Base-by-base conservation (phyloP, 441 rosid species). In the Erodium trifolium region DNA sequence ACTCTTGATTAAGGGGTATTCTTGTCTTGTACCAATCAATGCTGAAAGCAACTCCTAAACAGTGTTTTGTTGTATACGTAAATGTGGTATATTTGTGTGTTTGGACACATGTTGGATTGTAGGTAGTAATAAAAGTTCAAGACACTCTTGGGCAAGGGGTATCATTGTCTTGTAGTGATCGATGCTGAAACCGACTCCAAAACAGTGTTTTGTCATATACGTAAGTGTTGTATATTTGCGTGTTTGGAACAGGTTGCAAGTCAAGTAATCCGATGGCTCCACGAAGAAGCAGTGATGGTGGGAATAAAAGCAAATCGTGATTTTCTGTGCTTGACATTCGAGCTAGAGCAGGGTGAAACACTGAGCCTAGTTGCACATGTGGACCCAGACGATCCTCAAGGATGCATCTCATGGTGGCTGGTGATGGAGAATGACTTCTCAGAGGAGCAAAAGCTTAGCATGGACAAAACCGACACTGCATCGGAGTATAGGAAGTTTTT, bases 391-490 rank as follows among this genome's bases (percentile, higher is more conserved):
- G 91, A 82, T 47, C 37, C 60, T 19, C 73, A 76, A 49, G 98
- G 97, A 39, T 85, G 96, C 82, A 88, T 90, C 72, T 84, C 91
- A 0, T 93, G 97, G 97, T 93, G 92, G 97, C 75, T 93, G 73
- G 87, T 85, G 43, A 85, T 86, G 95, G 98, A 92, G 77, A 86
- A 85, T 63, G 89, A 89, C 41, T 84, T 84, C 72, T 78, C 86
- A 0, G 87, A 80, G 65, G 95, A 88, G 80, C 74, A 75, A 72
- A 87, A 82, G 71, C 83, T 81, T 64, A 71, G 71, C 23, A 49
- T 69, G 53, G 84, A 81, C 73, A 57, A 73, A 3, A 70, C 69
- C 2, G 81, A 85, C 55, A 80, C 78, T 13, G 81, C 79, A 64
- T 79, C 89, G 0, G 92, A 93, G 62, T 82, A 83, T 64, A 73